Evolutionary conservation across 176 grass and related monocot genomes (phyloP), one percentile per base, ranked within the genome.

Genomic region (Oropetium thomaeum): DNA sequence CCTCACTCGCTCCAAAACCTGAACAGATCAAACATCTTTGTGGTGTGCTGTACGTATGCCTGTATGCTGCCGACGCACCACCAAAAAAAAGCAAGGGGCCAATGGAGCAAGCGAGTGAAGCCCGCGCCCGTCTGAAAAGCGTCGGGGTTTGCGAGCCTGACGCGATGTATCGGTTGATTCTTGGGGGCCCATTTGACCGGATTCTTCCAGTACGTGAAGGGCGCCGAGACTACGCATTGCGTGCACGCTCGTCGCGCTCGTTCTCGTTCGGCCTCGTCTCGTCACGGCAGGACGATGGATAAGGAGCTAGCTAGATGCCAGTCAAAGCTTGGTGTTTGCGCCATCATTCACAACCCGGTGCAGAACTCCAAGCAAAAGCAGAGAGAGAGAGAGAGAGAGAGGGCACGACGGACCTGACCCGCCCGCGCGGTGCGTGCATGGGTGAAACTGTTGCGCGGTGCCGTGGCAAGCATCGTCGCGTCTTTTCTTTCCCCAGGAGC

Each of bases 271-370:
- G n/a, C n/a, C 35, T 12, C 53, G 71, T 74, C 71, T 41, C 52
- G 26, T 74, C 71, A 58, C 3, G 52, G 44, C 3, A 9, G 41
- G 5, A 11, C 41, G 10, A 1, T 23, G 44, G 13, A 4, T 2
- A 8, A 58, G 22, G 15, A 26, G 44, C 28, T 0, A 17, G 3
- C 6, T n/a, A 49, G 55, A 10, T 7, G 79, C 13, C 27, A 74
- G 69, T 66, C 60, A 82, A 82, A 74, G 67, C 25, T 43, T 22
- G 25, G 49, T 25, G 65, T 65, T 80, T 20, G 58, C 23, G 58
- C 58, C 79, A 81, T 65, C 28, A 47, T n/a, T n/a, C n/a, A n/a
- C n/a, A 12, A 12, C 0, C 26, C 44, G 60, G 79, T 33, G 34
- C 45, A 13, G 25, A 27, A 7, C 25, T 34, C 47, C 34, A 31